These are phyloP conservation scores for Aspergillus floridensis DNA, from an alignment of 2,329 filamentous ascomycete species.

Conservation along the genomic window DNA sequence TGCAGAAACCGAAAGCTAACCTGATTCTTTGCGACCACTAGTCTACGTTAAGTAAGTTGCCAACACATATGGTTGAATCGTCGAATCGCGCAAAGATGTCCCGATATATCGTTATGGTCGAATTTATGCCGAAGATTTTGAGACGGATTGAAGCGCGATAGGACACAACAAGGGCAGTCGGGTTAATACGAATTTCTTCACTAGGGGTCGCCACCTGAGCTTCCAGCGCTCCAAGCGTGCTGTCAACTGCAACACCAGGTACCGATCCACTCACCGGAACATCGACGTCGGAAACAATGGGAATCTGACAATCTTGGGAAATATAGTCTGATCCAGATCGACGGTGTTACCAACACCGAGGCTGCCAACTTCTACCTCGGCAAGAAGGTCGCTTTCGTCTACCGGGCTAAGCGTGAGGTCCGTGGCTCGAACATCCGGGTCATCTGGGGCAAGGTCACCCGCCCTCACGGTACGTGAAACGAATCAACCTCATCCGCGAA, in stretches of 20 bases:
- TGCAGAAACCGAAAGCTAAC: conserved; percentile 28
- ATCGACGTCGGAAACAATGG: conserved; percentile 10
- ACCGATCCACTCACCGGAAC: conserved; percentile 19
- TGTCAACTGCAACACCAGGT: conserved; percentile 79
- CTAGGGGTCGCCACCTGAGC: conserved; percentile 94
- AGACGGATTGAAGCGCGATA: conserved; percentile 14
- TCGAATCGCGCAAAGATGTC: conserved; percentile 20
- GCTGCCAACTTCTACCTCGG: conserved; percentile 97
- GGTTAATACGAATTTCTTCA: conserved; percentile 36
- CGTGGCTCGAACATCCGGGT: conserved; percentile 98
- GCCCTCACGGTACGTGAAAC: conserved; percentile 74
- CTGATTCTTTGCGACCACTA: conserved; percentile 41
- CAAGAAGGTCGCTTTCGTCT: conserved; percentile 99
- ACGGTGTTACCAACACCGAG: conserved; percentile 89
- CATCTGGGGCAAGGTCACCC: conserved; percentile 98
- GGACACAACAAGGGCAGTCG: conserved; percentile 20
- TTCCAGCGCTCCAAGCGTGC: conserved; percentile 94
- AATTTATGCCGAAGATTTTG: conserved; percentile 4
- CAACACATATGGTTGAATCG: conserved; percentile 18
- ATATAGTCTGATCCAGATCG: conserved; percentile 87
- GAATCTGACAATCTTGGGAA: conserved; percentile 25
- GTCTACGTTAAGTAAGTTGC: conserved; percentile 86
- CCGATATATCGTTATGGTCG: conserved; percentile 15
- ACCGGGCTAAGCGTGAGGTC: conserved; percentile 91
- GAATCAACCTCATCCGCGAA: conserved; percentile 11